Percentiles rank a stretch among this genome's conserved stretches.
Conservation (phyloP, 1,284 basidiomycete genomes). For the Boletellus sp. region DNA sequence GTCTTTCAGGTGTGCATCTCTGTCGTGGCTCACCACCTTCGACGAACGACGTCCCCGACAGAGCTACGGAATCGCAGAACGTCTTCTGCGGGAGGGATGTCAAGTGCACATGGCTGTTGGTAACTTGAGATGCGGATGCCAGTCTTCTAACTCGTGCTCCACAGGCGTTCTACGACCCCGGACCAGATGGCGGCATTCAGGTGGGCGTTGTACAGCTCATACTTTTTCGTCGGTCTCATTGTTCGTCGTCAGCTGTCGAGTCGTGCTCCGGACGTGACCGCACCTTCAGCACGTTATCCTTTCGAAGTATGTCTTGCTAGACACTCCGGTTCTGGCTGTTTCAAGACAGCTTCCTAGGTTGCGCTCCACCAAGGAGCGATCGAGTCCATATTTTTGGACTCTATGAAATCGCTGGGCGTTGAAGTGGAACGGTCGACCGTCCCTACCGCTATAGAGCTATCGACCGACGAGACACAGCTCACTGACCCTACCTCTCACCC, state of each 20-base stretch:
- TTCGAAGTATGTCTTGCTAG: slow-evolving; percentile 29
- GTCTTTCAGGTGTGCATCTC: slow-evolving; percentile 33
- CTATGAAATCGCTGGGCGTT: slow-evolving; percentile 25
- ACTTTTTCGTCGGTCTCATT: not conserved
- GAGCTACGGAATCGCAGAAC: slow-evolving; percentile 38
- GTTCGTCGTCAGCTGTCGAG: slow-evolving; percentile 23
- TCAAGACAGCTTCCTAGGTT: slow-evolving; percentile 12
- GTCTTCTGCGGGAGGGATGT: slow-evolving; percentile 34
- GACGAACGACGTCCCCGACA: not conserved
- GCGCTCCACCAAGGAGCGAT: slow-evolving; percentile 38
- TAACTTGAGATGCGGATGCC: not conserved
- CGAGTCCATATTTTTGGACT: slow-evolving; percentile 36
- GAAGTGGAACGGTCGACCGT: slow-evolving; percentile 34
- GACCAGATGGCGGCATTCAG: slow-evolving; percentile 30
- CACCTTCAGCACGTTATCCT: slow-evolving; percentile 35
- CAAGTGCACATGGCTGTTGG: slow-evolving; percentile 30
- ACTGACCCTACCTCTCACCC: slow-evolving; percentile 32
- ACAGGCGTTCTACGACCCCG: slow-evolving; percentile 38
- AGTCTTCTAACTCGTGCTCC: not conserved
- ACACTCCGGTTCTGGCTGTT: not conserved
- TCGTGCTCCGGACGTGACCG: slow-evolving; percentile 30
- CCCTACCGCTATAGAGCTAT: slow-evolving; percentile 34
- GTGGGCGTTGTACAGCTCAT: not conserved
- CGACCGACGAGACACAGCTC: slow-evolving; percentile 30
- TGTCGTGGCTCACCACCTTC: not conserved